Base-by-base conservation (phyloP, 768 basidiomycete species). In the Austroboletus festivus region DNA sequence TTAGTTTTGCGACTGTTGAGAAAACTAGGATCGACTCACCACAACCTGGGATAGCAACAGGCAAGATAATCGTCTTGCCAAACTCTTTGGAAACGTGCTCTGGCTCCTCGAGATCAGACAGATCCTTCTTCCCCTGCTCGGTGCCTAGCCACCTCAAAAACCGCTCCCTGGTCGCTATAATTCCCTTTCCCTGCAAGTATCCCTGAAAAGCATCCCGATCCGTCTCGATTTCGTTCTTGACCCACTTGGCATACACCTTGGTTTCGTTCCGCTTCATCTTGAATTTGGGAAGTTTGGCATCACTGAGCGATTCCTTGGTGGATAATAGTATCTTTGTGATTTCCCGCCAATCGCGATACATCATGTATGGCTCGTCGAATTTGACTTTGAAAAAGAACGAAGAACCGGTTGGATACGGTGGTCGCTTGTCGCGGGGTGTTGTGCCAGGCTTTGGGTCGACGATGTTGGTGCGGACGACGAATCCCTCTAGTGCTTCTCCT, bases 311-410 rank as follows among this genome's bases (percentile, higher is more conserved):
- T 44, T 55, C 59, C 35, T 73, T 68, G 38, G 69, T 54, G 7
- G 70, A 59, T 9, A 93, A 73, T n/a, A 95, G 73, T 11, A 65
- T 68, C 64, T 90, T 89, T 6, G 96, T 97, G 44, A 94, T 76
- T 68, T 98, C 95, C 47, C 95, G 79, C 93, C 93, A 98, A 63
- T 94, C 90, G 47, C 96, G 86, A 70, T 96, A 98, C 83, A 95
- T 94, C 79, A 97, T 84, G 65, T 99, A 99, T 3, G 95, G 95
- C 62, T 98, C 92, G 67, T 98, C 93, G 67, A 97, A 98, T 65
- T 99, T 99, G 72, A 98, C 78, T 64, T 99, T 99, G 83, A 96
- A 98, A 78, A 99, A 97, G 76, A 97, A 95, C 0, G 91, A 86
- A 2, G 87, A 82, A 24, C 86, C 90, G 1, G 83, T 68, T 0